These are phyloP conservation scores for Parastagonospora avenae DNA, from an alignment of 2,329 filamentous ascomycete species.

Conservation along the genomic window DNA sequence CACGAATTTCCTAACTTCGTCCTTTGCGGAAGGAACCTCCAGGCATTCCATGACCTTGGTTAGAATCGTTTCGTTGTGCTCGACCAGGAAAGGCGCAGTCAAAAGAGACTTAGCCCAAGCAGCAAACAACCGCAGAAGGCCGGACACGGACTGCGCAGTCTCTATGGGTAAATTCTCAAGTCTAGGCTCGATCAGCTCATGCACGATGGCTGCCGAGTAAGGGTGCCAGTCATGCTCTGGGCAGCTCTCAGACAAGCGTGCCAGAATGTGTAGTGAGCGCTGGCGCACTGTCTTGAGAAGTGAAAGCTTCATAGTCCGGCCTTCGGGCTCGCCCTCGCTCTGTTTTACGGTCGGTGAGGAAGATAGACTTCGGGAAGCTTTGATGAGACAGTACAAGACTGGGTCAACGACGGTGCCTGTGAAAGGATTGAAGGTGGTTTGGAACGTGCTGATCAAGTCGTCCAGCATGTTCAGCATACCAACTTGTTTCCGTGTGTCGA, in stretches of 20 bases:
- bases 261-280: slow-evolving; percentile 80
- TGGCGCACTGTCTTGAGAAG: slow-evolving; percentile 70
- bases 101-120: slow-evolving; percentile 75
- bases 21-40: slow-evolving; percentile 73
- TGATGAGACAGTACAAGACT: slow-evolving; percentile 79
- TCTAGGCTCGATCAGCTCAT: slow-evolving; percentile 76
- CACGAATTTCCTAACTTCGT: slow-evolving; percentile 83
- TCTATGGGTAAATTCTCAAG: slow-evolving; percentile 80
- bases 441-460: slow-evolving; percentile 83
- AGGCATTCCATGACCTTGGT: slow-evolving; percentile 75
- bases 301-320: slow-evolving; percentile 52
- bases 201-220: slow-evolving; percentile 73
- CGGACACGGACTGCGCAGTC: slow-evolving; percentile 87
- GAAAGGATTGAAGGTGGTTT: slow-evolving; percentile 72
- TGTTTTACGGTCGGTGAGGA: slow-evolving; percentile 36
- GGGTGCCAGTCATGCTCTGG: slow-evolving; percentile 72
- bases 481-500: slow-evolving; percentile 78
- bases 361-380: slow-evolving; percentile 58
- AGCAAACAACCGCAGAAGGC: slow-evolving; percentile 77
- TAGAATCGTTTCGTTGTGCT: slow-evolving; percentile 65
- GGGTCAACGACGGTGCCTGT: slow-evolving; percentile 73
- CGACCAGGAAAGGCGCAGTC: slow-evolving; percentile 72
- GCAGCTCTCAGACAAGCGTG: slow-evolving; percentile 76
- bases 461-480: slow-evolving; percentile 92
- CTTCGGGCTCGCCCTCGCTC: slow-evolving; percentile 34